Evolutionary conservation across 768 basidiomycete genomes (phyloP), one percentile per base, ranked within the genome.

Genomic region (Suillus paluster): DNA sequence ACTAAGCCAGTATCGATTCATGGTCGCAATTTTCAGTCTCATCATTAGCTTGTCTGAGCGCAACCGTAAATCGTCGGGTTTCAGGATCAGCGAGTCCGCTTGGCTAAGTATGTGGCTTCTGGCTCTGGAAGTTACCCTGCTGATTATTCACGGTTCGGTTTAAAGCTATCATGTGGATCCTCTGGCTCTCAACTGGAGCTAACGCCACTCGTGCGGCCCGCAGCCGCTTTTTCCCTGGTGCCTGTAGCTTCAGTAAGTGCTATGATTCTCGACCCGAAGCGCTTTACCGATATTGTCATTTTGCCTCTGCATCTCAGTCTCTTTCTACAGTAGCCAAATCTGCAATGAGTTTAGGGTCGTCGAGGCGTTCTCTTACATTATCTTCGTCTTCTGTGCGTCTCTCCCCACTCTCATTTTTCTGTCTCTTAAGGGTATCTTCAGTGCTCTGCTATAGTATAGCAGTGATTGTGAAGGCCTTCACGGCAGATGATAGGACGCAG

Each of bases 141-240:
- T 55, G 36, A 5, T 44, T 23, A 23, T 5, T 48, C 5, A 23
- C 21, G 15, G n/a, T 5, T 8, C 15, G 4, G 1, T 45, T 34
- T 61, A 3, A 60, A 77, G 78, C 59, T n/a, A 7, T 77, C 45
- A 70, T 82, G 39, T 77, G 73, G 69, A 57, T 80, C 33, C 64
- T 81, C 30, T 82, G 77, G 81, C 71, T 81, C 34, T 71, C 78
- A 6, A 66, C 72, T 30, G 81, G 64, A 10, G 75, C 69, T 2
- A 62, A 73, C 25, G 57, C 78, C 4, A 75, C 70, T 14, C 36
- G 17, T 12, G 30, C 63, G 11, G 12, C 38, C 2, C 53, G 19
- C 8, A 7, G 1, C 7, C 3, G 50, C 19, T 44, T 9, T 41
- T 68, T 67, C 55, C 25, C 60, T 5, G 46, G 59, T 15, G 67